A percentile compares a stretch with the other conserved stretches of the same genome.
These are phyloP conservation scores for Eucalyptus erythrocorys DNA, from an alignment of 345 rosid species.

Conservation along the genomic window DNA sequence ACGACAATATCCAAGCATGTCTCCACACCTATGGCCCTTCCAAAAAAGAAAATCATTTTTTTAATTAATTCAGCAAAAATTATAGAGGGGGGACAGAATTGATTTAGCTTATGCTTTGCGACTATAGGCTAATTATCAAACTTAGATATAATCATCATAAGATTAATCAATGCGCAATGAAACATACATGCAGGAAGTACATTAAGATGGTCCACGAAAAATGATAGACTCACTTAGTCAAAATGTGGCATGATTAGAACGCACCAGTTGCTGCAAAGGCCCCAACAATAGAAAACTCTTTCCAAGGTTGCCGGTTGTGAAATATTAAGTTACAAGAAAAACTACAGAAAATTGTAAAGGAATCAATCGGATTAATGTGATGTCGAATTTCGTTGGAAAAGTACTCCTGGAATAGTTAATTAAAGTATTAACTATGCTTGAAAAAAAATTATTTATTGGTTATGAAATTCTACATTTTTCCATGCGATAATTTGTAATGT, in stretches of 20 bases:
- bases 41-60: not conserved
- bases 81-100: not conserved
- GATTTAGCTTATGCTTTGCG: not conserved
- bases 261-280: not conserved
- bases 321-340: not conserved
- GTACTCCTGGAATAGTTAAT: not conserved
- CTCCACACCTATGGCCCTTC: not conserved
- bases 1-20: not conserved
- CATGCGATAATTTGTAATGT: not conserved
- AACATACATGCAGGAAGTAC: not conserved
- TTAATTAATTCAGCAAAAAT: not conserved
- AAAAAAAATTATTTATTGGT: not conserved
- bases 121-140: not conserved
- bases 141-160: not conserved
- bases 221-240: not conserved
- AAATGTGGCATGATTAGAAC: not conserved
- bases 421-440: not conserved
- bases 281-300: not conserved
- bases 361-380: not conserved
- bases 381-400: not conserved
- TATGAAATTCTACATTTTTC: not conserved
- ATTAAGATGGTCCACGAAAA: not conserved
- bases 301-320: not conserved
- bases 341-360: not conserved
- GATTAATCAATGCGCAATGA: not conserved